phyloP scores from a whole-genome alignment of 805 yeast species.

The Starmerella khaoyaiensis region DNA sequence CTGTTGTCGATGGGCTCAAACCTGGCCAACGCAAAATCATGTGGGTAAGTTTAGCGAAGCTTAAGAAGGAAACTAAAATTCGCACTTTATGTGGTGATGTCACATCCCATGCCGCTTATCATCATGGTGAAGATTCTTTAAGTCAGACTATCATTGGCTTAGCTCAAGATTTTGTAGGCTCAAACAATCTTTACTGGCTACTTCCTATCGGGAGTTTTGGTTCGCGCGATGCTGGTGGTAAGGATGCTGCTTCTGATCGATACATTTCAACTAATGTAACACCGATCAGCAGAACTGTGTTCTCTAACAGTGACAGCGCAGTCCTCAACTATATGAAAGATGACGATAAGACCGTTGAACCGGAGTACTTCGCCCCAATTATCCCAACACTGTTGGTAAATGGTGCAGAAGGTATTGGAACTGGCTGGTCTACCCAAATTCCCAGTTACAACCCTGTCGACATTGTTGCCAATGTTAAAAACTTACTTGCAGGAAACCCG shows the following conservation, averaged over 20 bases:
- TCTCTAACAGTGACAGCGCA: conserved; percentile 69
- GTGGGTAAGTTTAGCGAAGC: conserved; percentile 73
- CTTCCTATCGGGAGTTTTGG: conserved; percentile 94
- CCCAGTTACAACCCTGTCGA: conserved; percentile 85
- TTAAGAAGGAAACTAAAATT: conserved; percentile 69
- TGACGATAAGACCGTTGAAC: conserved; percentile 89
- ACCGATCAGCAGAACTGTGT: conserved; percentile 60
- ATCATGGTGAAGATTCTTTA: conserved; percentile 85
- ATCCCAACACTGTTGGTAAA: conserved; percentile 89
- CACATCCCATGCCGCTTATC: conserved; percentile 80
- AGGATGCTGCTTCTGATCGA: conserved; percentile 97
- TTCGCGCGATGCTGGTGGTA: conserved; percentile 92
- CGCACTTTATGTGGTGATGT: conserved; percentile 84
- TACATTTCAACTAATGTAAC: conserved; percentile 81
- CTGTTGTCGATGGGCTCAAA: conserved; percentile 85
- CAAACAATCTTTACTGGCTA: conserved; percentile 73
- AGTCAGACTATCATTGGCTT: conserved; percentile 82
- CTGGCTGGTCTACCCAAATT: conserved; percentile 94
- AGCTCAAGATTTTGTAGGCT: conserved; percentile 90
- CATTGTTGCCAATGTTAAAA: conserved; percentile 58
- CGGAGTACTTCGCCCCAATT: conserved; percentile 90
- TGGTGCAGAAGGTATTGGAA: conserved; percentile 96
- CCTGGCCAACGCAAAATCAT: conserved; percentile 95
- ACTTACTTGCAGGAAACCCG: conserved; percentile 60
- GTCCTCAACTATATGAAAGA: conserved; percentile 71